Conservation (phyloP, 2,329 filamentous ascomycete species). For the Venturiaceae sp. region DNA sequence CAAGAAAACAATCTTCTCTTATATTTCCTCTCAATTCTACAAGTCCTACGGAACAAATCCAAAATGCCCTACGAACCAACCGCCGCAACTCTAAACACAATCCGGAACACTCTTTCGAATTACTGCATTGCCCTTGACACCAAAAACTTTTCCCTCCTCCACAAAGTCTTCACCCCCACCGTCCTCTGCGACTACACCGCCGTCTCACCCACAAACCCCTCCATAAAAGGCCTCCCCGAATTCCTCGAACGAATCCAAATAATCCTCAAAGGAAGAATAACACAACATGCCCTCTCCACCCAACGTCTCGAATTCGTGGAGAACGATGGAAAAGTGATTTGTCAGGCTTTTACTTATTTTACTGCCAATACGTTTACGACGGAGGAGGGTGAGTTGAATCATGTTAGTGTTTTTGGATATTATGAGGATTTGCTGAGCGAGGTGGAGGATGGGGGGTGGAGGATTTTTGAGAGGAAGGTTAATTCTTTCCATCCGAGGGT, state of each 20-base stretch:
- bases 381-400: neutral
- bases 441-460: neutral
- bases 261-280: conserved; percentile 1
- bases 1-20: neutral
- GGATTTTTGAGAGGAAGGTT: conserved; percentile 4
- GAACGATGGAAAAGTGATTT: neutral
- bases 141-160: conserved; percentile 27
- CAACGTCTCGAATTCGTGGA: neutral
- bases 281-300: conserved; percentile 5
- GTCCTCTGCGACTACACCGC: conserved; percentile 30
- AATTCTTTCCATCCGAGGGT: conserved; percentile 4
- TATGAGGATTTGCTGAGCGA: conserved; percentile 4
- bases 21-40: neutral
- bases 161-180: conserved; percentile 29
- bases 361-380: conserved; percentile 4
- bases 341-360: conserved; percentile 5
- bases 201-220: conserved; percentile 1
- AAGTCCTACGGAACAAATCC: neutral
- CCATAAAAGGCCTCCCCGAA: neutral
- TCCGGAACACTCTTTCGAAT: conserved; percentile 30
- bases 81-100: conserved; percentile 17
- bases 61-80: neutral
- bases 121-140: conserved; percentile 36
- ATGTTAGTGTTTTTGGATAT: conserved; percentile 6
- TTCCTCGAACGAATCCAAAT: conserved; percentile 1